Percentiles rank a stretch among this genome's conserved stretches.
phyloP scores from a whole-genome alignment of 805 yeast genomes.

The Kuraishia capsulata region DNA sequence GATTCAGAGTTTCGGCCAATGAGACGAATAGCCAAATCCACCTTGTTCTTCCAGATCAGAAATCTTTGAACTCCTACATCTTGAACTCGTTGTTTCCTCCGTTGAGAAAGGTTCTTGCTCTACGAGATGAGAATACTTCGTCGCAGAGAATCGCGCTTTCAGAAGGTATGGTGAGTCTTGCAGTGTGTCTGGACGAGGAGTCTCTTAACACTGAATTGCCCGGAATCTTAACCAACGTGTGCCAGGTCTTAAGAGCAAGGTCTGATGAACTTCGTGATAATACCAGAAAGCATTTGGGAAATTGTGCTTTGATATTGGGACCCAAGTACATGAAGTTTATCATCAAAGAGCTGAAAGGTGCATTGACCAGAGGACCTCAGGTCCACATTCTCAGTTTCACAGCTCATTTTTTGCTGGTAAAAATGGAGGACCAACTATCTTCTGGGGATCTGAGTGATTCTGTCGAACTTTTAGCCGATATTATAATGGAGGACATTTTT shows the following conservation, averaged over 20 bases:
- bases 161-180: conserved; percentile 65
- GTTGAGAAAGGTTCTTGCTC: conserved; percentile 46
- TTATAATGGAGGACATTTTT: conserved; percentile 87
- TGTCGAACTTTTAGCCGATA: conserved; percentile 48
- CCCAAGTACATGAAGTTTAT: conserved; percentile 66
- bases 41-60: conserved; percentile 25
- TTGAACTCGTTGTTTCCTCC: conserved; percentile 52
- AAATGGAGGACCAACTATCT: conserved; percentile 32
- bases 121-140: conserved; percentile 72
- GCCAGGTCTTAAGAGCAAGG: conserved; percentile 80
- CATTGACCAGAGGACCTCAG: conserved; percentile 84
- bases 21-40: conserved; percentile 11
- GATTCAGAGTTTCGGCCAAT: not conserved
- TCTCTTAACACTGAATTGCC: conserved; percentile 57
- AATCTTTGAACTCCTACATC: conserved; percentile 37
- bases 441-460: conserved; percentile 72
- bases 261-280: conserved; percentile 85
- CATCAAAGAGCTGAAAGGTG: conserved; percentile 66
- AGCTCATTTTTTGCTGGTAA: conserved; percentile 61
- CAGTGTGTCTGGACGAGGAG: conserved; percentile 52
- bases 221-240: conserved; percentile 74
- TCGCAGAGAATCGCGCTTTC: conserved; percentile 70
- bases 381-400: conserved; percentile 88
- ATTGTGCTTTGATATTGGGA: conserved; percentile 59
- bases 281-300: conserved; percentile 65